Percentiles rank a stretch among this genome's conserved stretches.
phyloP scores from a whole-genome alignment of 2,329 filamentous ascomycete species.

The Fusarium clavum region DNA sequence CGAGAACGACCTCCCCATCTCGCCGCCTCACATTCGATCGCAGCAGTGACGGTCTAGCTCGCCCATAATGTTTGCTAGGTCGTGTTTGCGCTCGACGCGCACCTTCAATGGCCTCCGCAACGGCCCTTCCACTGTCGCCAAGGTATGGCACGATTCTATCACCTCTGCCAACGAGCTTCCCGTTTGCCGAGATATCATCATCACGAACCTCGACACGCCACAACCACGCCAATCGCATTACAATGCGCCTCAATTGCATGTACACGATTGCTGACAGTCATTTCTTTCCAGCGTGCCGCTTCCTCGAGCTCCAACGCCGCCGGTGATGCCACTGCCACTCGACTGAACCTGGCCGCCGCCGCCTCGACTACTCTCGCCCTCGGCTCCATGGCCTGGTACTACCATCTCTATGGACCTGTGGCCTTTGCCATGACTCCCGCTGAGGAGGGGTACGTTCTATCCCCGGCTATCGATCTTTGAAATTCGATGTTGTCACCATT shows the following conservation, averaged over 20 bases:
- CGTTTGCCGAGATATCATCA: conserved; percentile 53
- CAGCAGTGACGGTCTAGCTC: conserved; percentile 55
- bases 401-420: conserved; percentile 91
- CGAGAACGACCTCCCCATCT: conserved; percentile 53
- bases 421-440: conserved; percentile 90
- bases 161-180: conserved; percentile 41
- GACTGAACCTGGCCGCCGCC: conserved; percentile 86
- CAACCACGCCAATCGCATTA: conserved; percentile 48
- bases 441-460: conserved; percentile 91
- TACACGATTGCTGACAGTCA: conserved; percentile 54
- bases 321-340: conserved; percentile 77
- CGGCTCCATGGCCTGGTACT: conserved; percentile 96
- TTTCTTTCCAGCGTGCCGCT: conserved; percentile 66
- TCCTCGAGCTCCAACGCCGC: conserved; percentile 81
- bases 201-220: conserved; percentile 40
- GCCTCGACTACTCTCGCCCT: conserved; percentile 88
- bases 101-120: conserved; percentile 82
- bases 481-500: conserved; percentile 13
- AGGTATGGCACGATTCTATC: conserved; percentile 70
- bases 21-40: conserved; percentile 52
- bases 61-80: conserved; percentile 91
- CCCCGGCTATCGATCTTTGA: conserved; percentile 13
- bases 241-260: conserved; percentile 31
- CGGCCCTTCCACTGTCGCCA: conserved; percentile 76
- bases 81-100: conserved; percentile 89